Evolutionary conservation across 2,329 filamentous ascomycete species (phyloP).

Genomic region (Samsoniella hepiali): DNA sequence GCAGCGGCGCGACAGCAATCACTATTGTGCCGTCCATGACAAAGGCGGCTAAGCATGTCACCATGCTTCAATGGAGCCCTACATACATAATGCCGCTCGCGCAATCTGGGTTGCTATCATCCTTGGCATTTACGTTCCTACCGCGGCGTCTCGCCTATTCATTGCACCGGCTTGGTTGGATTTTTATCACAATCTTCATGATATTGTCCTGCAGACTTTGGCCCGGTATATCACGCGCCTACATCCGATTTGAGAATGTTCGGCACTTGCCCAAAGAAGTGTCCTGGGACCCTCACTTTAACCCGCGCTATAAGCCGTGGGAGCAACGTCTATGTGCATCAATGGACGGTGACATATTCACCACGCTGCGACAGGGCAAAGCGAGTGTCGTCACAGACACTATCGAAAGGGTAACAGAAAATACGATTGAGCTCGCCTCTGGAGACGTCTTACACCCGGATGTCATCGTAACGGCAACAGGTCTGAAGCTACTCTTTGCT

Average conservation of each 20-base stretch:
- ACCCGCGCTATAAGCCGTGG: slow-evolving; percentile 56
- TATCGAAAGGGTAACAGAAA: slow-evolving; percentile 44
- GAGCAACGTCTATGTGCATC: slow-evolving; percentile 65
- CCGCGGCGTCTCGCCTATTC: too few relatives aligned
- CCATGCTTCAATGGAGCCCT: slow-evolving; percentile 67
- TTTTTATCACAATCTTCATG: too few relatives aligned
- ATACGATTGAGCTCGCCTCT: slow-evolving; percentile 42
- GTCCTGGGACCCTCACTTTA: slow-evolving; percentile 40
- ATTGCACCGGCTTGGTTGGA: too few relatives aligned
- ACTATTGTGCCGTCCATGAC: slow-evolving; percentile 71
- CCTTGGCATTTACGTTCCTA: too few relatives aligned
- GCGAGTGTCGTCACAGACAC: slow-evolving; percentile 42
- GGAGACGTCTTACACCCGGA: slow-evolving; percentile 51
- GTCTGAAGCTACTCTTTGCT: slow-evolving; percentile 52
- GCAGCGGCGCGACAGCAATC: slow-evolving; percentile 74
- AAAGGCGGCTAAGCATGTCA: slow-evolving; percentile 62
- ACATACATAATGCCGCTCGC: too few relatives aligned
- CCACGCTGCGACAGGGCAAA: slow-evolving; percentile 36
- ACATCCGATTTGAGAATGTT: too few relatives aligned
- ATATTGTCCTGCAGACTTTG: too few relatives aligned
- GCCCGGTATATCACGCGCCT: too few relatives aligned
- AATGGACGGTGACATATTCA: slow-evolving; percentile 45
- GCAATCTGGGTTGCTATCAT: too few relatives aligned
- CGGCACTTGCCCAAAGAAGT: too few relatives aligned
- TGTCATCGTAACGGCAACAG: slow-evolving; percentile 63